Percentiles rank a stretch among this genome's conserved stretches.
These are phyloP conservation scores for Pseudogymnoascus pannorum DNA, from an alignment of 2,329 filamentous ascomycete species.

Conservation along the genomic window DNA sequence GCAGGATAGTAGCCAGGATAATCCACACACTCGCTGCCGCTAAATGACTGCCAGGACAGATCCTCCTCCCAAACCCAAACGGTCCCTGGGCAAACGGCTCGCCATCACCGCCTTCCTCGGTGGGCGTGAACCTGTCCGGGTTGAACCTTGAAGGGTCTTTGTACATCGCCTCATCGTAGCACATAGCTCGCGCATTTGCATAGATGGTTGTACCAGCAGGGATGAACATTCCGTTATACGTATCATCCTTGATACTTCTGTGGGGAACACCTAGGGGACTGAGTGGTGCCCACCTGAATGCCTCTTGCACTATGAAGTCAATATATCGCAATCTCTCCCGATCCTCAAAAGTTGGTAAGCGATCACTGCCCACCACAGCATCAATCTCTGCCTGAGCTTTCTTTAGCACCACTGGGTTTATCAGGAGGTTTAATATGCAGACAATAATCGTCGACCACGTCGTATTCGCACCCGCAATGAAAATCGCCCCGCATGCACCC, in stretches of 20 bases:
- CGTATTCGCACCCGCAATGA: constrained; percentile 34
- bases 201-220: constrained; percentile 37
- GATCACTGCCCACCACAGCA: constrained; percentile 35
- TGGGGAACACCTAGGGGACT: constrained; percentile 48
- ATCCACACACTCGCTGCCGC: constrained; percentile 39
- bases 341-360: constrained; percentile 42
- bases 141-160: constrained; percentile 37
- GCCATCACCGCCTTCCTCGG: constrained; percentile 31
- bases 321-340: constrained; percentile 37
- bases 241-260: constrained; percentile 45
- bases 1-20: constrained; percentile 33
- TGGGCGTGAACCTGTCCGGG: constrained; percentile 37
- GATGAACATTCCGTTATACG: constrained; percentile 50
- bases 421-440: constrained; percentile 33
- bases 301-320: constrained; percentile 41
- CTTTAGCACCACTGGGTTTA: constrained; percentile 30
- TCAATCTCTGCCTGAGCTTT: constrained; percentile 43
- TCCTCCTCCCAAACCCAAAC: constrained; percentile 47
- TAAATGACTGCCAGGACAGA: constrained; percentile 43
- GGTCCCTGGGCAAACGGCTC: constrained; percentile 40
- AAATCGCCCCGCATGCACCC: constrained; percentile 42
- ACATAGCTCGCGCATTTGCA: constrained; percentile 47
- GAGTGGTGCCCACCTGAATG: constrained; percentile 38
- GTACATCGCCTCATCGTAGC: constrained; percentile 41
- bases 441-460: constrained; percentile 37